Base-by-base conservation (phyloP, 1,139 yeast species). In the Protomyces macrosporus region DNA sequence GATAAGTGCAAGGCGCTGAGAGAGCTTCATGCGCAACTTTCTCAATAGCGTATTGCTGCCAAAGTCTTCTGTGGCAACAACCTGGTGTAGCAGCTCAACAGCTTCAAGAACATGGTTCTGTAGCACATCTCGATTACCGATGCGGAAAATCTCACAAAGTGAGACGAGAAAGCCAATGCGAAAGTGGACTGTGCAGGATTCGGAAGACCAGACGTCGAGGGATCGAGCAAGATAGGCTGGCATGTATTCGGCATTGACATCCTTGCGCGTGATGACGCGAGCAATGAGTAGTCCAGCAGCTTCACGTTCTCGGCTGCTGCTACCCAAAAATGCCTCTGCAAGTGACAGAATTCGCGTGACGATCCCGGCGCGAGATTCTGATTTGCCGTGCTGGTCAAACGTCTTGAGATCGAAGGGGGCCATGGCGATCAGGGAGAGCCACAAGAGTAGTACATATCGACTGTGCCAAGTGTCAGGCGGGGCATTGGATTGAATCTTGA, bases 371-470 rank as follows among this genome's bases (percentile, higher is more conserved):
- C 14, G 6, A 30, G 34, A 36, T 23, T 40, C 39, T 2, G 40
- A 51, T 0, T 7, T n/a, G 39, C 12, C 39, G 12, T 36, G 12
- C 12, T 16, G 37, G 0, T 69, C 67, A 53, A 86, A 75, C 0
- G 75, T 71, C 0, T 72, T 74, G 53, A 90, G 76, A 2, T 81
- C 79, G 71, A 90, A 90, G 0, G 98, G 97, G 0, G 85, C 84
- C 42, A 88, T 75, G 0, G 84, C 81, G 23, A 90, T 75, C 36
- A 86, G 83, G 0, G 87, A 81, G 14, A 89, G 76, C 96, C 97
- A 90, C 6, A 88, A 75, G n/a, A 90, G 74, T 53, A 85, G 72
- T 3, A 85, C 73, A 69, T 83, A 88, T 9, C 79, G 72, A 58
- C 82, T 82, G 68, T 83, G 77, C 95, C 96, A 81, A 1, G 50